Conservation (phyloP, 23 red algal species). For the Chondrus crispus region DNA sequence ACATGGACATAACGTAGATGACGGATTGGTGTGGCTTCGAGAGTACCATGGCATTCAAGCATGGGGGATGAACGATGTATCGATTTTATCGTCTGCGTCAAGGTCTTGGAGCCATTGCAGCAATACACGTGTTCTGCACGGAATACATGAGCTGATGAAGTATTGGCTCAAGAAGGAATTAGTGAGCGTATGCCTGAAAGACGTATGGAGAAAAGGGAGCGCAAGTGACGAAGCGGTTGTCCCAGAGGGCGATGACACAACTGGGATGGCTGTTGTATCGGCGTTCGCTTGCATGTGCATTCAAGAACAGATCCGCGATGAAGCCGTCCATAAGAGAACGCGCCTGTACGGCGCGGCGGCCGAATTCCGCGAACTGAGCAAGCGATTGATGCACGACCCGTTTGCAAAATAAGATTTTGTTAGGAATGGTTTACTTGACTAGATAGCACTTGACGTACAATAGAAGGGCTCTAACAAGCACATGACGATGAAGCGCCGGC, state of each 20-base stretch:
- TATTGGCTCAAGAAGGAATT: not conserved
- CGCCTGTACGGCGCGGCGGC: not conserved
- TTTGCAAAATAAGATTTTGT: too few relatives aligned
- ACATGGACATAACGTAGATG: not conserved
- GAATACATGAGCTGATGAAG: not conserved
- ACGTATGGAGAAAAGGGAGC: not conserved
- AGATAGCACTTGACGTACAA: not conserved
- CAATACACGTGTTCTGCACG: not conserved
- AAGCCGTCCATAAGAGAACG: not conserved
- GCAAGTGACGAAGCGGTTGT: not conserved
- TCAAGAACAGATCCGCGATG: not conserved
- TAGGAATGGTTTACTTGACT: not conserved
- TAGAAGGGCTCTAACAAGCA: slow-evolving; percentile 26
- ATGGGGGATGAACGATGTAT: not conserved
- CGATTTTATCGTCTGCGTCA: not conserved
- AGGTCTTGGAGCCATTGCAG: not conserved
- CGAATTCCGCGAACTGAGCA: not conserved
- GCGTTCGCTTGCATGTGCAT: not conserved
- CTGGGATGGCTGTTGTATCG: not conserved
- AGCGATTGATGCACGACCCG: not conserved
- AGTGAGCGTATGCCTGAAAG: not conserved
- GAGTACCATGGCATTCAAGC: not conserved
- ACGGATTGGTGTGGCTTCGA: not conserved
- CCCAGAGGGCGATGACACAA: not conserved
- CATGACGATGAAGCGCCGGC: slow-evolving; percentile 26